A percentile compares a stretch with the other conserved stretches of the same genome.
Conservation (phyloP, 305 asterid genomes). For the Striga hermonthica region DNA sequence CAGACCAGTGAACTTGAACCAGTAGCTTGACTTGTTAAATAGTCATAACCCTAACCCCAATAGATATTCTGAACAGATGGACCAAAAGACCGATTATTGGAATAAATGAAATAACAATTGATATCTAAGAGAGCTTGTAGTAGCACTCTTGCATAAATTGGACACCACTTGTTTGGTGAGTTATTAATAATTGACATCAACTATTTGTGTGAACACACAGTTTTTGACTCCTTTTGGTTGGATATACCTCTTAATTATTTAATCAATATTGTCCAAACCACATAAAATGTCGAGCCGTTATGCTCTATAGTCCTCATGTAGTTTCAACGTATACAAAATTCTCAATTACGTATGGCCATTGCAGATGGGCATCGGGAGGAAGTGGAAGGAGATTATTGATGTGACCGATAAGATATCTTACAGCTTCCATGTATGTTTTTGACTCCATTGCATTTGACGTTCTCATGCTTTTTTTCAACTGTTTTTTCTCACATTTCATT, state of each 20-base stretch:
- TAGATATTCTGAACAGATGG: no score
- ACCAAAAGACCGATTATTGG: no score
- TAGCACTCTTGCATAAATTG: no score
- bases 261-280: neutral
- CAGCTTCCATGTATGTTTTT: constrained; percentile 62
- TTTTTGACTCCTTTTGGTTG: neutral
- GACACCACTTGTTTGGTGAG: no score
- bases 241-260: neutral
- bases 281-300: neutral
- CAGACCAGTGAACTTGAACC: no score
- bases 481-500: neutral
- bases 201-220: neutral
- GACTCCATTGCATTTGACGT: constrained; percentile 4
- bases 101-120: no score
- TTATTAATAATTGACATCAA: no score
- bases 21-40: no score
- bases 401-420: constrained; percentile 60
- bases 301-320: neutral
- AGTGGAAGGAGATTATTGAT: constrained; percentile 89
- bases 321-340: neutral
- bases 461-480: neutral
- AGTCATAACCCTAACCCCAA: no score
- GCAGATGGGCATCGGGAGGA: constrained; percentile 95
- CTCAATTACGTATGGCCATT: constrained; percentile 20
- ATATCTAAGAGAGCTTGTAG: no score